phyloP scores from a whole-genome alignment of 2,329 filamentous ascomycete species.

The Blumeriella jaapii region DNA sequence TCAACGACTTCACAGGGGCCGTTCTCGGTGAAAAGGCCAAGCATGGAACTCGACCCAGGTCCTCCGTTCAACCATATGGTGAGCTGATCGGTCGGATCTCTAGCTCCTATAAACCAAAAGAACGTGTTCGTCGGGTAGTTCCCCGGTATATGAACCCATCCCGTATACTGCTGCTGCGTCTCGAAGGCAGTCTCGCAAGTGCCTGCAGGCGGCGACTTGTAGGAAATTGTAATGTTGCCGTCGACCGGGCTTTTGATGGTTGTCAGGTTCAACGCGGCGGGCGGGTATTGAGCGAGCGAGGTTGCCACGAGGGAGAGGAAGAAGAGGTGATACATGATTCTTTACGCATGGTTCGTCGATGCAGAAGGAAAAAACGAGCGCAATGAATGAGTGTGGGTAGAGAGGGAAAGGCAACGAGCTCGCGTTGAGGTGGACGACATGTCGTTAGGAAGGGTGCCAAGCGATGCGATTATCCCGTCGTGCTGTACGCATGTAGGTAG shows the following conservation, averaged over 20 bases:
- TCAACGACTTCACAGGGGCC: slow-evolving; percentile 43
- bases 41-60: slow-evolving; percentile 52
- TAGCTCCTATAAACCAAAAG: slow-evolving; percentile 37
- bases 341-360: slow-evolving; percentile 21
- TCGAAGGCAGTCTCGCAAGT: slow-evolving; percentile 55
- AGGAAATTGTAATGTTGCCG: slow-evolving; percentile 52
- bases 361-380: slow-evolving; percentile 3
- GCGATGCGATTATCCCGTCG: too few species aligned
- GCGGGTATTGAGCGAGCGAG: slow-evolving; percentile 28
- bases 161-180: slow-evolving; percentile 57
- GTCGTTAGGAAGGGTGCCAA: too few species aligned
- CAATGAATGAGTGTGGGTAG: not conserved
- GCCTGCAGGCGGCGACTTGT: slow-evolving; percentile 47
- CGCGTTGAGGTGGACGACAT: too few species aligned
- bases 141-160: slow-evolving; percentile 54
- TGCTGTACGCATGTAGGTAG: too few species aligned
- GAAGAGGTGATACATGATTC: slow-evolving; percentile 21
- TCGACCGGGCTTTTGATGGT: slow-evolving; percentile 51
- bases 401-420: not conserved
- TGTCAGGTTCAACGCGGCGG: slow-evolving; percentile 34
- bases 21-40: slow-evolving; percentile 50
- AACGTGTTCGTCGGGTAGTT: slow-evolving; percentile 38
- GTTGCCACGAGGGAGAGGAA: slow-evolving; percentile 14
- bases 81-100: slow-evolving; percentile 37
- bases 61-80: slow-evolving; percentile 59